Evolutionary conservation across 106 monocot species (phyloP).

Genomic region (Ottelia alismoides): DNA sequence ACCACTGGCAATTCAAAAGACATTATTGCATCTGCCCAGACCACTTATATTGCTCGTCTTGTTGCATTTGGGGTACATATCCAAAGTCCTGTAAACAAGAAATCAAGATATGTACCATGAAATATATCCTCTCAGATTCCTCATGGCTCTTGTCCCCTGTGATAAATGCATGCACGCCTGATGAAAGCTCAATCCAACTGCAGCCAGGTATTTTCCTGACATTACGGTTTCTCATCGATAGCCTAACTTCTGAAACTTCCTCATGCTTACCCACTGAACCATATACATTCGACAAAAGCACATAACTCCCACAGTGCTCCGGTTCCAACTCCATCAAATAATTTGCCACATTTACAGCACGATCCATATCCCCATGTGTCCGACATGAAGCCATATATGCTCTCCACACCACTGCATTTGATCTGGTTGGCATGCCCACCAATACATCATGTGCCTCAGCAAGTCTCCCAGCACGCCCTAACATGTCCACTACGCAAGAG

Average conservation of each 20-base stretch:
- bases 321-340: conserved; percentile 33
- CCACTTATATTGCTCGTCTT: too few species aligned
- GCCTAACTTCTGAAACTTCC: conserved; percentile 33
- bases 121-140: conserved; percentile 21
- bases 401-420: conserved; percentile 44
- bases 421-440: conserved; percentile 17
- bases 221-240: conserved; percentile 33
- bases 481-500: conserved; percentile 68
- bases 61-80: too few species aligned
- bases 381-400: conserved; percentile 55
- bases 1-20: too few species aligned
- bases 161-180: conserved; percentile 32
- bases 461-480: conserved; percentile 58
- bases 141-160: conserved; percentile 30
- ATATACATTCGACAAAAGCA: conserved; percentile 49
- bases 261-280: conserved; percentile 36
- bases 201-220: conserved; percentile 59
- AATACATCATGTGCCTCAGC: conserved; percentile 36
- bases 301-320: conserved; percentile 45
- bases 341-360: conserved; percentile 31
- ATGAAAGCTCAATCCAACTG: conserved; percentile 69
- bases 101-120: conserved; percentile 20
- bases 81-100: too few species aligned
- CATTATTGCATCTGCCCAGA: too few species aligned
- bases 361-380: conserved; percentile 29